Conservation (phyloP, 352 stramenopile genomes). For the Pythium monospermum region DNA sequence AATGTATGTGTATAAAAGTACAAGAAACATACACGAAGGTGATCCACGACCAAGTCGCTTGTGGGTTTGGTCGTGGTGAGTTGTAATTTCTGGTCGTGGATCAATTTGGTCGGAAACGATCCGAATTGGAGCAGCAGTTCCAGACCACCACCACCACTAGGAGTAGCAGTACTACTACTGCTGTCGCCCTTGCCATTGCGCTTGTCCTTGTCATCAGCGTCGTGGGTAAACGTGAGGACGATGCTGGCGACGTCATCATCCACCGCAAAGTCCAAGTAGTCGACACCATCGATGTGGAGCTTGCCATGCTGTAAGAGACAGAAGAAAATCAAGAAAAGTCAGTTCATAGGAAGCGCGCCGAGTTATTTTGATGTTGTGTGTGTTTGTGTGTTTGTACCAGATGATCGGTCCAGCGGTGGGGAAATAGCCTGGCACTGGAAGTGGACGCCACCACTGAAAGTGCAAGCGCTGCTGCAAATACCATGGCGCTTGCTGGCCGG, state of each 20-base stretch:
- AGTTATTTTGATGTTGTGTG: no score
- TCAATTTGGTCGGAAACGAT: conserved; percentile 7
- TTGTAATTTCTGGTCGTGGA: conserved; percentile 8
- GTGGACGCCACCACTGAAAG: not conserved
- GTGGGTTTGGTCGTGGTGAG: not conserved
- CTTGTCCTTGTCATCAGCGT: no score
- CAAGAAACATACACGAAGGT: conserved; percentile 17
- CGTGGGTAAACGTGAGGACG: not conserved
- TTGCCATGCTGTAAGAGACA: conserved; percentile 14
- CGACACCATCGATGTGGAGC: conserved; percentile 19
- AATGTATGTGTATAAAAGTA: not conserved
- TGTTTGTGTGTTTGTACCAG: no score
- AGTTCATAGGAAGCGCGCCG: not conserved
- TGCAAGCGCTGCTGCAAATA: no score
- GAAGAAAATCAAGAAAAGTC: not conserved
- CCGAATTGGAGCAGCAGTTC: conserved; percentile 15
- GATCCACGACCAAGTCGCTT: conserved; percentile 1
- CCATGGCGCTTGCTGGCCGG: no score
- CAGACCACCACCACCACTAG: not conserved
- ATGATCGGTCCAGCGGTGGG: conserved; percentile 7
- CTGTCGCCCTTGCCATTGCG: not conserved
- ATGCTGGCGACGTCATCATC: conserved; percentile 4
- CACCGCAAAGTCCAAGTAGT: conserved; percentile 24
- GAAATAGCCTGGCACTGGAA: not conserved
- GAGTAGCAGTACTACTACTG: not conserved